Evolutionary conservation across 2,329 filamentous ascomycete species (phyloP), one percentile per base, ranked within the genome.

Genomic region (Cercospora sp.): DNA sequence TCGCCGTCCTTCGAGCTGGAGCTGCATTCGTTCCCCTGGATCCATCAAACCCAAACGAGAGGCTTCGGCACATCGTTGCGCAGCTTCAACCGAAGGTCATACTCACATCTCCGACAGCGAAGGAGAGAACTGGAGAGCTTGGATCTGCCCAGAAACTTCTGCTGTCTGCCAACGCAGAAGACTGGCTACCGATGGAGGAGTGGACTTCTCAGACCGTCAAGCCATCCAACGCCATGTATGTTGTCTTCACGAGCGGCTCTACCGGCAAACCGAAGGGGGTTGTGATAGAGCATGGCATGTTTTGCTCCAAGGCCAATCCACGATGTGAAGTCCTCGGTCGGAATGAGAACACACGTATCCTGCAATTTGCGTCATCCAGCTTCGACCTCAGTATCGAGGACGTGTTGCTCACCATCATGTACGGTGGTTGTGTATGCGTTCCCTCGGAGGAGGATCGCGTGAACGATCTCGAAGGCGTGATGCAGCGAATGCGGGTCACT

Each of bases 1-100:
- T 73, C 59, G 75, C 68, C 28, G 61, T 68, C 9, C 74, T 78
- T 68, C 78, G 78, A 69, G 74, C 73, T 20, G 76, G 76, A 39
- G 74, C 69, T 3, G 70, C 74, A 10, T 61, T 36, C 10, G 39
- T 36, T 10, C 59, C 59, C 5, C n/a, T 61, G 18, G 59, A 61
- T 30, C 39, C 59, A 2, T 28, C n/a, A 5, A 42, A 42, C 16
- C 59, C 59, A 48, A 45, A n/a, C 9, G 42, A 45, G 18, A 45
- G 42, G 18, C 42, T 20, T 3, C 42, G 18, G 18, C 7, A 45
- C 7, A 45, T 45, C 42, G 42, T 45, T 20, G 16, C 59, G 12
- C 59, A 61, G 59, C 59, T 36, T 20, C 18, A 48, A 23, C 59
- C 42, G 16, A 39, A 61, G 20, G 31, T 61, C 20, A 26, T 61